Percentiles rank a stretch among this genome's conserved stretches.
phyloP scores from a whole-genome alignment of 208 protist species.

The Wallacemonas rigidus region DNA sequence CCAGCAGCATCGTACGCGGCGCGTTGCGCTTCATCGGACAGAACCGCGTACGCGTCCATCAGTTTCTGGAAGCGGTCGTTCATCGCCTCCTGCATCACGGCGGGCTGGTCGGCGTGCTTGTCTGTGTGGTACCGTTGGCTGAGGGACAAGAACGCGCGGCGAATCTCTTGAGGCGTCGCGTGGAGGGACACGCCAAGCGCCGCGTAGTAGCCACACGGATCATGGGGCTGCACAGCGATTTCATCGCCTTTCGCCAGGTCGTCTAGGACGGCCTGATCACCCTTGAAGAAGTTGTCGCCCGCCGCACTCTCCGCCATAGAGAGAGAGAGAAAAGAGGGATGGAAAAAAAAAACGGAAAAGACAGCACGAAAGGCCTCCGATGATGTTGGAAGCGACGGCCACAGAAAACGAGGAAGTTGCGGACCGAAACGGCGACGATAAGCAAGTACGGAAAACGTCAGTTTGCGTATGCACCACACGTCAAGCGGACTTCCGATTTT shows the following conservation, averaged over 20 bases:
- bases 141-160: conserved; percentile 74
- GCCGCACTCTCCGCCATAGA: not conserved
- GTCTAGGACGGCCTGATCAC: conserved; percentile 24
- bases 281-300: conserved; percentile 2
- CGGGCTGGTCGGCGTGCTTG: conserved; percentile 57
- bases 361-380: no score
- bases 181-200: conserved; percentile 53
- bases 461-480: no score
- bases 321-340: not conserved
- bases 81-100: conserved; percentile 60
- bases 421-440: no score
- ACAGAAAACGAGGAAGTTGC: no score
- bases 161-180: conserved; percentile 67
- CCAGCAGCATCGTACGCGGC: conserved; percentile 80
- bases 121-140: conserved; percentile 88
- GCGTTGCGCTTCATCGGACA: conserved; percentile 72
- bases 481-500: not conserved
- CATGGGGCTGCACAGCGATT: conserved; percentile 7
- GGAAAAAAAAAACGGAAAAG: conserved; percentile 13
- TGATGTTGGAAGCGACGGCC: no score
- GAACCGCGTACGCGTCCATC: conserved; percentile 76
- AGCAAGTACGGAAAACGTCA: no score
- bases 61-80: conserved; percentile 80
- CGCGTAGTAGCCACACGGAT: conserved; percentile 82
- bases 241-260: conserved; percentile 2